phyloP scores from a whole-genome alignment of 2,329 filamentous ascomycete genomes.

The Exophiala mesophila region DNA sequence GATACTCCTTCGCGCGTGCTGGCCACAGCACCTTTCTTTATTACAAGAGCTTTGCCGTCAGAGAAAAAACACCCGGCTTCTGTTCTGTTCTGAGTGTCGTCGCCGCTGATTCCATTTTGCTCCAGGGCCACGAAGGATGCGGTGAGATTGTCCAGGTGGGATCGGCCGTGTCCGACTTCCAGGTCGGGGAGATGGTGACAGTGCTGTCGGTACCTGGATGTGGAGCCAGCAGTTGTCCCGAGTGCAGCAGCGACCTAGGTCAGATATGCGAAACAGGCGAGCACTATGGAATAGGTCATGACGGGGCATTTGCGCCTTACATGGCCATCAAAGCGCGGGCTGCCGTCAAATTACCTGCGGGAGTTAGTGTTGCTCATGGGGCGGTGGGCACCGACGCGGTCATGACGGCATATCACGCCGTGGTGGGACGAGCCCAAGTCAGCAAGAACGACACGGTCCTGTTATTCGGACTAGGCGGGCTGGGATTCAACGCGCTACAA shows the following conservation, averaged over 20 bases:
- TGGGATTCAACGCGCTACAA: constrained; percentile 18
- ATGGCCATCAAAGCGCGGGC: constrained; percentile 6
- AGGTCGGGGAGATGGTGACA: constrained; percentile 4
- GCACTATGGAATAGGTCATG: constrained; percentile 4
- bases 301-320: constrained; percentile 8
- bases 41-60: too few species aligned
- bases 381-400: constrained; percentile 8
- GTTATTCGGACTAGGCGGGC: constrained; percentile 9
- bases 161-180: constrained; percentile 1
- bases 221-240: neutral
- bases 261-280: constrained; percentile 5
- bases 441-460: constrained; percentile 5
- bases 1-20: too few species aligned
- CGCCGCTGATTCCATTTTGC: too few species aligned
- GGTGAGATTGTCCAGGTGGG: constrained; percentile 14
- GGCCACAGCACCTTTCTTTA: too few species aligned
- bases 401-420: constrained; percentile 9
- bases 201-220: constrained; percentile 6
- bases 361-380: neutral
- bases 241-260: constrained; percentile 1
- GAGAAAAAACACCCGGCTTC: too few species aligned
- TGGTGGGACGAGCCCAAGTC: constrained; percentile 1
- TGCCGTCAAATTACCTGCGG: constrained; percentile 4
- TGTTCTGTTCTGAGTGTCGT: too few species aligned
- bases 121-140: constrained; percentile 17